Percentiles rank a stretch among this genome's conserved stretches.
These are phyloP conservation scores for Cordia subcordata DNA, from an alignment of 257 asterid genomes.

Conservation along the genomic window DNA sequence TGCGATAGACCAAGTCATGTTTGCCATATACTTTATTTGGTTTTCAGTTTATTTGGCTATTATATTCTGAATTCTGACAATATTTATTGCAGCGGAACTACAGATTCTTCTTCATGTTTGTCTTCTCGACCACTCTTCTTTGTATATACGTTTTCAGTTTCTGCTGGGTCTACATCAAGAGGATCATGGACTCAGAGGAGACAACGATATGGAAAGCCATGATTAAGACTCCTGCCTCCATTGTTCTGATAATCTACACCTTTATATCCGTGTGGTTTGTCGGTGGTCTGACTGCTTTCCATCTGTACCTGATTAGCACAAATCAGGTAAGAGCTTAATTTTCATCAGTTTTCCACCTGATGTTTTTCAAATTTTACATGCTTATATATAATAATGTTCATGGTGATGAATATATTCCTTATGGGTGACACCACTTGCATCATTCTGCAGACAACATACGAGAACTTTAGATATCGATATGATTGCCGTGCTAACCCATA, in stretches of 20 bases:
- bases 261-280: conserved; percentile 95
- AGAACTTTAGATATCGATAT: conserved; percentile 89
- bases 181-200: conserved; percentile 61
- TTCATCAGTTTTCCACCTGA: neutral
- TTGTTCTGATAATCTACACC: conserved; percentile 80
- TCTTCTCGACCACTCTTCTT: conserved; percentile 94
- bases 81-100: conserved; percentile 77
- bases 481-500: conserved; percentile 88
- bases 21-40: neutral
- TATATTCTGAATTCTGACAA: conserved; percentile 13
- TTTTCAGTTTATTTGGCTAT: neutral
- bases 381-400: neutral
- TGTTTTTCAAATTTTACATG: neutral
- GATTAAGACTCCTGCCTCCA: conserved; percentile 91
- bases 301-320: conserved; percentile 82
- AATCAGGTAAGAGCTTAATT: conserved; percentile 59
- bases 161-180: conserved; percentile 88
- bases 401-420: neutral
- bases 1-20: neutral
- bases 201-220: conserved; percentile 84
- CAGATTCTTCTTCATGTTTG: conserved; percentile 98
- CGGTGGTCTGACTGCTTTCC: conserved; percentile 94
- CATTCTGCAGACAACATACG: conserved; percentile 85
- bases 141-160: conserved; percentile 85
- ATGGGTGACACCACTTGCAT: neutral